Base-by-base conservation (phyloP, 1,284 basidiomycete genomes). In the Marasmius sp. region DNA sequence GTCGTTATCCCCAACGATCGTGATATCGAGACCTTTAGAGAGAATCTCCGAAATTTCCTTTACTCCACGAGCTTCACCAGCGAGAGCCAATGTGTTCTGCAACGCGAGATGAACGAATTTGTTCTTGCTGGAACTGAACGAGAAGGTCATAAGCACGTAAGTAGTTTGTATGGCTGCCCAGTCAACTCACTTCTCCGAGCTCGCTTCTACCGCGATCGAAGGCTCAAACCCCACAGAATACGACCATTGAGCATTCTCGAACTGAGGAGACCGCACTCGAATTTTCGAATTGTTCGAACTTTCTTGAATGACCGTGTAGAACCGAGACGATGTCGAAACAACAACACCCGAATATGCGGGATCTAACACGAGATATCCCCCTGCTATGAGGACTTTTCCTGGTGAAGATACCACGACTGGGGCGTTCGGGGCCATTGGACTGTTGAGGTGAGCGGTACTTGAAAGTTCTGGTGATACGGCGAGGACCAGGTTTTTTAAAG, bases 361-460 rank as follows among this genome's bases (percentile, higher is more conserved):
- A 75, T 97, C 94, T 62, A 97, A 88, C 27, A 98, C 93, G 61
- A 98, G 91, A 78, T 97, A 98, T 2, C 95, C 95, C 1, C 95
- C 95, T 2, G 96, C 94, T 61, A 98, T 75, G 63, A 99, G 86
- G 59, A 98, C 96, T 77, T 99, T 99, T 66, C 97, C 97, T 4
- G 97, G 94, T 1, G 96, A 87, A 34, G 95, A 98, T 59, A 27
- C 27, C 5, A 97, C 86, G 62, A 92, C 82, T 38, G 85, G 90
- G 34, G 38, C 37, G 36, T 11, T 72, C 71, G 62, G 77, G 67
- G 27, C 27, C 27, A 27, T 27, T 27, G 27, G 27, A 27, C 2
- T 27, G 27, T 2, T 27, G 27, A 27, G 27, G 27, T 27, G 27
- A 27, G 5, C 27, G 27, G 5, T 27, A 27, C 27, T 5, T 27